These are phyloP conservation scores for Neurospora sublineolata DNA, from an alignment of 495 filamentous ascomycete genomes.

Conservation along the genomic window DNA sequence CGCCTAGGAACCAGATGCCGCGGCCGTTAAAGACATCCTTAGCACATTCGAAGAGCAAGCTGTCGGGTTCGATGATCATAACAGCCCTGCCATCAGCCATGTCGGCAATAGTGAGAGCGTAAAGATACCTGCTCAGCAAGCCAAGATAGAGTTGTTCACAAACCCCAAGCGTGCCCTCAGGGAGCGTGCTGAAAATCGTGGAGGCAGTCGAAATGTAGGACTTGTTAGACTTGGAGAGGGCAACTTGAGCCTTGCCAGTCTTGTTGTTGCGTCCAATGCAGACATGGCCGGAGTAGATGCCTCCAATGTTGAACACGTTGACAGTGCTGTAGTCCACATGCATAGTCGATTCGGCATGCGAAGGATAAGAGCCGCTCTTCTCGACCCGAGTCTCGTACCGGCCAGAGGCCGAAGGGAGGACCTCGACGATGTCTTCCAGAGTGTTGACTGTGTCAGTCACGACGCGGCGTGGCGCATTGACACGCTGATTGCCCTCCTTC, in stretches of 20 bases:
- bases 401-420: slow-evolving; percentile 7
- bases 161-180: background rate
- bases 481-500: slow-evolving; percentile 24
- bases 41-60: slow-evolving; percentile 16
- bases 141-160: slow-evolving; percentile 6
- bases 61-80: slow-evolving; percentile 27
- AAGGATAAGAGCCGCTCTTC: background rate
- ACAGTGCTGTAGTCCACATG: slow-evolving; percentile 31
- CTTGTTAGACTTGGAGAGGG: slow-evolving; percentile 18
- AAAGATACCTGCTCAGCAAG: slow-evolving; percentile 16
- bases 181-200: background rate
- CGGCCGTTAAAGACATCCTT: slow-evolving; percentile 9
- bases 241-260: slow-evolving; percentile 15
- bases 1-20: slow-evolving; percentile 9
- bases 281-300: slow-evolving; percentile 8
- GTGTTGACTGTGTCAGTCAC: slow-evolving; percentile 21
- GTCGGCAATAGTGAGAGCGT: slow-evolving; percentile 7
- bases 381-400: slow-evolving; percentile 11
- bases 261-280: slow-evolving; percentile 20
- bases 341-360: slow-evolving; percentile 4
- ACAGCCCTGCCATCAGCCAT: slow-evolving; percentile 3
- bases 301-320: slow-evolving; percentile 11
- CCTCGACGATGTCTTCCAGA: slow-evolving; percentile 15
- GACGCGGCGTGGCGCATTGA: slow-evolving; percentile 27
- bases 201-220: slow-evolving; percentile 16